Evolutionary conservation across 2,329 filamentous ascomycete genomes (phyloP), one percentile per base, ranked within the genome.

Genomic region (Lachnellula subtilissima): DNA sequence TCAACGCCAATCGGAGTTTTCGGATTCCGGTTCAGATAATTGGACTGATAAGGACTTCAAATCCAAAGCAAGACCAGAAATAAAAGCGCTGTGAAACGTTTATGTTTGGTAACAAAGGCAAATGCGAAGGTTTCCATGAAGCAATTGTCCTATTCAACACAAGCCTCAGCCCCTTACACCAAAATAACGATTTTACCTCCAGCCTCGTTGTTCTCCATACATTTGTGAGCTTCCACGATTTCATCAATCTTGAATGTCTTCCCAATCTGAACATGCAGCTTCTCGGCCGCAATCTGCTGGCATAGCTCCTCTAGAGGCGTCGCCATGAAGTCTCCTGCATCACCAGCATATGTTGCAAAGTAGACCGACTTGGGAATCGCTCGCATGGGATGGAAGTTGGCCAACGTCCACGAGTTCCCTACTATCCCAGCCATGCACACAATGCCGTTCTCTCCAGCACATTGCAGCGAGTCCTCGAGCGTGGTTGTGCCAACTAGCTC

Each of bases 341-440:
- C 70, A 5, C 74, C 75, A 35, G 57, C 52, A 61, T 78, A 78
- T 0, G 62, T 64, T 4, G 76, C 78, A 56, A 78, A 59, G 55
- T 67, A 71, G 6, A 74, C 71, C 14, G 66, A 67, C 1, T 64
- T 67, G 0, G 75, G 75, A 42, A 78, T 75, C 4, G 65, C 55
- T n/a, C 69, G 73, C 73, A 78, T 76, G 1, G 75, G 74, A 52
- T 67, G 68, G 53, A 76, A 72, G 7, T 71, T 61, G 4, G 73
- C 63, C 2, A 64, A 14, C 5, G 54, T 58, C 75, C 75, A 77
- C 43, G 69, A 67, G 53, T 75, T 73, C 4, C 74, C 74, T 12
- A 77, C 73, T 28, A 76, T 65, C 1, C 76, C 77, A 0, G 73
- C 71, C 71, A 78, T 70, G 57, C 75, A 78, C 1, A 77, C 73